Evolutionary conservation across 2,329 filamentous ascomycete genomes (phyloP), one percentile per base, ranked within the genome.

Genomic region (Fusarium albidum): DNA sequence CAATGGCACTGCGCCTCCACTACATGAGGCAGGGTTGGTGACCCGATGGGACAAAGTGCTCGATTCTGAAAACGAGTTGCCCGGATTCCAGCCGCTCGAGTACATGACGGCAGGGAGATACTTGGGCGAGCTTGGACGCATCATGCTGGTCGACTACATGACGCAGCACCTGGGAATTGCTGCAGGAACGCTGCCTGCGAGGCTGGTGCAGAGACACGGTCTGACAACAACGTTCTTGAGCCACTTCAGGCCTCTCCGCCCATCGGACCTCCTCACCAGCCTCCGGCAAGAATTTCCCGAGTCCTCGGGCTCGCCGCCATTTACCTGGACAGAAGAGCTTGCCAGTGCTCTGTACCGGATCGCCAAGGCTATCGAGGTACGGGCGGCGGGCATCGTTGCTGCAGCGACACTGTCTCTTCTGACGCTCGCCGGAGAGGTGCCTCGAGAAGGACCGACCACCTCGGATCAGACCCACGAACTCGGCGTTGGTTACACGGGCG

Each of bases 41-140:
- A 92, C 83, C 9, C 75, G 75, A 29, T 94, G 90, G 90, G 91
- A 95, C 65, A 73, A 77, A 9, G 74, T 80, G 52, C 79, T 95
- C 6, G 89, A 92, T 63, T 73, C 73, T 5, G 82, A 85, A 38
- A 88, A 87, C 63, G 87, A 91, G 63, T 78, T 77, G 7, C 88
- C 90, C 0, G 90, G 90, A 0, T 92, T 94, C 64, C 90, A 94
- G 61, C 90, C 90, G 0, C 82, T 94, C 15, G 91, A 95, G 69
- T 94, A 93, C 73, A 91, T 94, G 88, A 92, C 89, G 1, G 84
- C 89, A 3, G 90, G 90, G 3, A 80, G 90, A 33, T 93, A 93
- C 68, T 79, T 93, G 5, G 90, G 90, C 43, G 90, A 93, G 71
- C 82, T 93, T 10, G 87, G 88, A 18, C 85, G 90, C 21, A 77